A percentile compares a stretch with the other conserved stretches of the same genome.
Evolutionary conservation across 1,139 yeast genomes (phyloP).

Genomic region (Nadsonia commutata): DNA sequence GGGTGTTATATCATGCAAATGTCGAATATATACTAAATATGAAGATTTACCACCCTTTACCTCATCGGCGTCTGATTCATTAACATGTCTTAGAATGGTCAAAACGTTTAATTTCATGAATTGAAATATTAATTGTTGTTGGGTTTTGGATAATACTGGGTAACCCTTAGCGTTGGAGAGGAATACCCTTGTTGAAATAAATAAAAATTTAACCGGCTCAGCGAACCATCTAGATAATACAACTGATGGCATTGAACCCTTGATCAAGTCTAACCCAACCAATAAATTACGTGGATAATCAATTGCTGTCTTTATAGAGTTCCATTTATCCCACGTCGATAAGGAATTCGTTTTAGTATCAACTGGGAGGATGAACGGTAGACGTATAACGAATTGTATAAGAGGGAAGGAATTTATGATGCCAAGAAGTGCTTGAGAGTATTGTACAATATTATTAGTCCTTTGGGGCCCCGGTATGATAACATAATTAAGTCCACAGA

Average conservation of each 20-base stretch:
- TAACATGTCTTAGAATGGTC: conserved; percentile 20
- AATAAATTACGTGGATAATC: conserved; percentile 36
- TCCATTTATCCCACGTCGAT: conserved; percentile 62
- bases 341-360: conserved; percentile 29
- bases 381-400: conserved; percentile 24
- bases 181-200: conserved; percentile 39
- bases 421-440: conserved; percentile 29
- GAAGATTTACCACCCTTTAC: conserved; percentile 32
- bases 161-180: conserved; percentile 41
- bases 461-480: conserved; percentile 48
- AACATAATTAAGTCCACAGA: conserved; percentile 37
- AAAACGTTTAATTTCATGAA: conserved; percentile 23
- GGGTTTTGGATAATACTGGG: conserved; percentile 45
- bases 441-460: conserved; percentile 35
- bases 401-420: conserved; percentile 18
- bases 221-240: conserved; percentile 46
- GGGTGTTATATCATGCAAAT: conserved; percentile 27
- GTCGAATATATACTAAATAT: conserved; percentile 39
- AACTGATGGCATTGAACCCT: conserved; percentile 30
- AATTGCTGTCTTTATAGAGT: conserved; percentile 40
- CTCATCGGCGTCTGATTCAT: conserved; percentile 9
- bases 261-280: conserved; percentile 44
- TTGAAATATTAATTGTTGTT: conserved; percentile 32
- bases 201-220: conserved; percentile 45
- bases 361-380: conserved; percentile 23